Evolutionary conservation across 441 rosid genomes (phyloP), one percentile per base, ranked within the genome.

Genomic region (Syzygium malaccense): DNA sequence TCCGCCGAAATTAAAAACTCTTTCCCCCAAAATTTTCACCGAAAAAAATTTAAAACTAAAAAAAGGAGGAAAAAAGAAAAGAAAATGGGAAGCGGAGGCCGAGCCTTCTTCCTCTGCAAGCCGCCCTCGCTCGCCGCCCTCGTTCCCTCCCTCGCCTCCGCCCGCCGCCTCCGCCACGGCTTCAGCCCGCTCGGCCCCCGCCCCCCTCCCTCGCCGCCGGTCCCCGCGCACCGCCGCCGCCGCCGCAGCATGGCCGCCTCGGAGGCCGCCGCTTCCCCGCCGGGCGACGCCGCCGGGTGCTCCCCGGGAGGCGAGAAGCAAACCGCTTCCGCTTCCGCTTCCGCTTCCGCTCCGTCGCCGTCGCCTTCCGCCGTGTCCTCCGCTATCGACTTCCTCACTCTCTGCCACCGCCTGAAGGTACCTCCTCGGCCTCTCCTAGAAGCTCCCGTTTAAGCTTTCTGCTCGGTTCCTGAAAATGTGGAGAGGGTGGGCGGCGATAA

Each of bases 371-470:
- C 97, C 25, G 92, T 95, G 88, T 89, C 96, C 12, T 95, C 99
- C 54, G 98, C 95, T 23, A 91, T 97, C 37, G 98, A 97, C 89
- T 96, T 97, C 75, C 98, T 97, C 92, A 91, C 98, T 26, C 94
- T 96, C 64, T 96, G 99, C 86, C 95, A 96, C 93, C 95, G 95
- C 87, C 98, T 96, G 86, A 98, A 98, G 96, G 99, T 96, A 85
- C 17, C 14, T 9, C 54, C 62, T 55, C 84, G 88, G 32, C 66
- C 60, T 58, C 26, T 57, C 32, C 57, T 8, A 1, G 11, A 13
- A 14, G 51, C 51, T 87, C 55, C 51, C 37, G 49, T 15, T 79
- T 49, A 45, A 45, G 48, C 48, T 45, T 87, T 62, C 33, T 62
- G 32, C 26, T 68, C 19, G 41, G 56, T 78, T 55, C 32, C 62